Conservation (phyloP, 2,329 filamentous ascomycete species). For the Drechslera avenae region DNA sequence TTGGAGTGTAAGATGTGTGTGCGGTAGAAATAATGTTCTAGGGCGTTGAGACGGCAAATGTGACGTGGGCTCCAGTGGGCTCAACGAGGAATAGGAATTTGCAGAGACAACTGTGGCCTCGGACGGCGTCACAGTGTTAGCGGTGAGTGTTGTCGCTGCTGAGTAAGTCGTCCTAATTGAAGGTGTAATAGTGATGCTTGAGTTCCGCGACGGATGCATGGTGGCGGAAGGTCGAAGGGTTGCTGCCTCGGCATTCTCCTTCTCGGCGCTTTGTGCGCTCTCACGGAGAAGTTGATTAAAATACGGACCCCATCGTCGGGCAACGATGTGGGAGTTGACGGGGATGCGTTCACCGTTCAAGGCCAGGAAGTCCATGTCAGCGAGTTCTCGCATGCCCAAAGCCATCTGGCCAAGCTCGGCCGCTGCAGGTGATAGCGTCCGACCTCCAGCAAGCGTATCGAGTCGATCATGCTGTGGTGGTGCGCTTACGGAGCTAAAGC, state of each 20-base stretch:
- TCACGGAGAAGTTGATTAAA: slow-evolving; percentile 91
- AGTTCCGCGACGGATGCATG: slow-evolving; percentile 69
- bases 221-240: slow-evolving; percentile 70
- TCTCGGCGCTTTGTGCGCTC: slow-evolving; percentile 68
- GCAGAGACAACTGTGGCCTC: slow-evolving; percentile 48
- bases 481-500: slow-evolving; percentile 82
- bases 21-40: slow-evolving; percentile 87
- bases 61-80: slow-evolving; percentile 59
- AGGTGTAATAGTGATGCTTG: slow-evolving; percentile 83
- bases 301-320: slow-evolving; percentile 90
- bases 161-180: slow-evolving; percentile 60
- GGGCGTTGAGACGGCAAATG: slow-evolving; percentile 70
- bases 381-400: slow-evolving; percentile 78
- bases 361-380: slow-evolving; percentile 96
- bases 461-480: slow-evolving; percentile 60
- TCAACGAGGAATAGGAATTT: slow-evolving; percentile 51
- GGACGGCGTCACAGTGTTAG: slow-evolving; percentile 44
- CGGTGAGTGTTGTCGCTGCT: slow-evolving; percentile 50
- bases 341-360: slow-evolving; percentile 90
- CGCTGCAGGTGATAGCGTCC: slow-evolving; percentile 75
- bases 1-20: slow-evolving; percentile 87
- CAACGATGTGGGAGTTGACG: slow-evolving; percentile 87
- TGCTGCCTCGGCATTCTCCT: slow-evolving; percentile 65
- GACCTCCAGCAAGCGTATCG: slow-evolving; percentile 71
- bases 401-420: slow-evolving; percentile 85